Evolutionary conservation across 2,329 filamentous ascomycete species (phyloP), one percentile per base, ranked within the genome.

Genomic region (Pochonia chlamydosporia): DNA sequence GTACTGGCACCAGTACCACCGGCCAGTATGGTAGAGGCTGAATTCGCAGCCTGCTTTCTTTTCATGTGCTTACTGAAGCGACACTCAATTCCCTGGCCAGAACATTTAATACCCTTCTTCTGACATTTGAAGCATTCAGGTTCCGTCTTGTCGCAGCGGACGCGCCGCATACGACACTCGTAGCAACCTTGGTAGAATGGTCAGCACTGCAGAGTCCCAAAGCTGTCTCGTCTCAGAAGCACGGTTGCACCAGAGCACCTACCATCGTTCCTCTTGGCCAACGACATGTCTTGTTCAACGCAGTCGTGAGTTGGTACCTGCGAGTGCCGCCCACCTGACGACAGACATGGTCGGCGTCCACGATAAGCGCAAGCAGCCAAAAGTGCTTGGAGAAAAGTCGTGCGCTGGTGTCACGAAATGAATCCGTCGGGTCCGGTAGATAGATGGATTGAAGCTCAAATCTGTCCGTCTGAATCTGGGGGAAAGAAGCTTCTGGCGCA

Each of bases 41-140:
- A 4, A 21, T 18, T 20, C 33, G 24, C 10, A 1, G 40, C 14
- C 13, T 42, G 40, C 25, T 14, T 42, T 25, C 25, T 10, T 8
- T 30, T 49, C 60, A 63, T 52, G 53, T 65, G 49, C 46, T 59
- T 59, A 40, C 63, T 65, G 35, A 69, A 67, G 13, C 63, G 63
- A 40, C 65, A 68, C 8, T 64, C 58, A 5, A 64, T 49, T 3
- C 63, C 63, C 24, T 67, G 56, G 0, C 68, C 68, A 1, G 68
- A 70, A 51, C 68, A 70, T 7, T 59, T 53, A 16, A 70, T 56
- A n/a, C 62, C 62, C 28, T 63, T 64, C 46, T 70, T 69, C 9
- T 57, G 51, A 46, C 68, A 71, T 43, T 70, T 70, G 18, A 56
- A 50, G 47, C 68, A 71, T 46, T 61, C 55, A 2, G 68, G 68